A percentile compares a stretch with the other conserved stretches of the same genome.
These are phyloP conservation scores for Russula griseocarnosa DNA, from an alignment of 768 basidiomycete genomes.

Conservation along the genomic window DNA sequence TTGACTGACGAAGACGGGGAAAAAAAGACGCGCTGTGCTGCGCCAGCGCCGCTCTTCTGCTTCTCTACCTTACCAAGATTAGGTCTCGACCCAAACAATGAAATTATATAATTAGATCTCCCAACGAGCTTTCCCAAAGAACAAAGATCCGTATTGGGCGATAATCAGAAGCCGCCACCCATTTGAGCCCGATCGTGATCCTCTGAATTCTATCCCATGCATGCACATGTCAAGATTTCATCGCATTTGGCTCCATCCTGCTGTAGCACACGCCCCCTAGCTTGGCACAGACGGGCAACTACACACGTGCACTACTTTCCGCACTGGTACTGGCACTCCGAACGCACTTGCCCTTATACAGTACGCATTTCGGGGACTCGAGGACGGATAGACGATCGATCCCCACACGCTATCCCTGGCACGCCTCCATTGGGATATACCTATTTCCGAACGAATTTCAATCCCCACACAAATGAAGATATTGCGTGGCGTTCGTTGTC, in stretches of 20 bases:
- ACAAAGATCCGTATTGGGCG: conserved; percentile 9
- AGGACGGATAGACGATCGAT: too few species aligned
- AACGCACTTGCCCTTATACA: too few species aligned
- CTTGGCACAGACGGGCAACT: too few species aligned
- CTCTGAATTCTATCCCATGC: conserved; percentile 1
- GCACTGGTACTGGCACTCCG: too few species aligned
- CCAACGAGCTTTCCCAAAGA: background rate
- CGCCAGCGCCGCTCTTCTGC: background rate
- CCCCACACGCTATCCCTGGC: too few species aligned
- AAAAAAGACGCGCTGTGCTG: background rate
- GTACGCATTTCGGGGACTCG: too few species aligned
- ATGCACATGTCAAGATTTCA: conserved; percentile 17
- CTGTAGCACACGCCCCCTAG: too few species aligned
- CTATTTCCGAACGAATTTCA: too few species aligned
- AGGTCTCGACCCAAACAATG: background rate
- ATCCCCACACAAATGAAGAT: too few species aligned
- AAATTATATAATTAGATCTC: conserved; percentile 11
- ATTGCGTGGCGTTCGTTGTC: too few species aligned
- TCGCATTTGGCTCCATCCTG: background rate
- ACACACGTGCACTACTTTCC: too few species aligned
- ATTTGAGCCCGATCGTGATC: conserved; percentile 20
- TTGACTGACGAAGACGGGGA: background rate
- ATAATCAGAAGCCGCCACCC: conserved; percentile 17
- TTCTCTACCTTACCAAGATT: background rate
- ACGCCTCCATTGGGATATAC: too few species aligned